These are phyloP conservation scores for Suillus americanus DNA, from an alignment of 768 basidiomycete genomes.

Conservation along the genomic window DNA sequence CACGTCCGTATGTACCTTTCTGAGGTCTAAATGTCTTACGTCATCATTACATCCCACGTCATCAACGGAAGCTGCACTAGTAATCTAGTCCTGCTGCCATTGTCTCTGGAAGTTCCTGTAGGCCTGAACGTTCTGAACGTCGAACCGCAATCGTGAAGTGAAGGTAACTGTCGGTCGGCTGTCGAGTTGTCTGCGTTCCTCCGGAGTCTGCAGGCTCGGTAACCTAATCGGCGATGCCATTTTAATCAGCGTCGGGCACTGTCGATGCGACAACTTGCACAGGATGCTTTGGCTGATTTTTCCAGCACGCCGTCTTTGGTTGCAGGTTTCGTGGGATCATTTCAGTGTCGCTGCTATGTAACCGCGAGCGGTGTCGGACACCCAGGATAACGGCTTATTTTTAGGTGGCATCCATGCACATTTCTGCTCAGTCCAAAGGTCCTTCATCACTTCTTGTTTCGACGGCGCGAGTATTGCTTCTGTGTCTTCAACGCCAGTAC, in stretches of 20 bases:
- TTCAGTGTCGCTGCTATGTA: neutral
- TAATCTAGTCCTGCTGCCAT: neutral
- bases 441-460: neutral
- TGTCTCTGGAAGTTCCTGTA: too few species aligned
- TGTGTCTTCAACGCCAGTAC: neutral
- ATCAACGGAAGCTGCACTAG: too few species aligned
- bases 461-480: neutral
- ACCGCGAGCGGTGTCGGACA: neutral
- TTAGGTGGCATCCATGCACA: neutral
- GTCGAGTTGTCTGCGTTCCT: neutral
- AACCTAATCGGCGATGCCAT: neutral
- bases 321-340: neutral
- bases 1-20: neutral
- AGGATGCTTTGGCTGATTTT: neutral
- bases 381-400: neutral
- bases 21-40: neutral
- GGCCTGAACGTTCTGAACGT: neutral
- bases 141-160: neutral
- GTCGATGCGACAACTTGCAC: neutral
- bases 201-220: neutral
- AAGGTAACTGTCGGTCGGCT: neutral
- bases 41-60: neutral
- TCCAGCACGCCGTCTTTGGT: neutral
- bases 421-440: neutral
- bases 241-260: neutral